Evolutionary conservation across 768 basidiomycete species (phyloP).

Genomic region (Amanita rimosa): DNA sequence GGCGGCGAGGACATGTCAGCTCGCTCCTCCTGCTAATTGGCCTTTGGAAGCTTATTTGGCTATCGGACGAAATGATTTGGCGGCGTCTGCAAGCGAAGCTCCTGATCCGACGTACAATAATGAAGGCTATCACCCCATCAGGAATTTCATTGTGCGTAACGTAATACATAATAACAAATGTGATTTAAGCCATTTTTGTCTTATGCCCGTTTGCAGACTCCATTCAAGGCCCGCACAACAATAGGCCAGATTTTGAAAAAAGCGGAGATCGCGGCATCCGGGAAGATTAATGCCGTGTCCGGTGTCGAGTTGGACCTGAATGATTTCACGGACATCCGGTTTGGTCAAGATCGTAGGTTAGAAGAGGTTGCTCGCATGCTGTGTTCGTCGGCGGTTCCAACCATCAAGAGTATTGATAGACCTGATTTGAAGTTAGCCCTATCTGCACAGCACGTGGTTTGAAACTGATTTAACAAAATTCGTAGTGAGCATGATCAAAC

Average conservation of each 20-base stretch:
- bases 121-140: conserved; percentile 45
- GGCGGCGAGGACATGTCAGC: conserved; percentile 74
- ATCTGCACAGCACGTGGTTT: background rate
- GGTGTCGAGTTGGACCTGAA: conserved; percentile 66
- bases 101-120: conserved; percentile 32
- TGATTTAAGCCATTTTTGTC: conserved; percentile 3
- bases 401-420: conserved; percentile 53
- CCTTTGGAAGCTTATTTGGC: conserved; percentile 53
- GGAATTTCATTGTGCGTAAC: conserved; percentile 43
- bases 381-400: conserved; percentile 63
- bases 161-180: too few species aligned
- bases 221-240: conserved; percentile 34
- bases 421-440: conserved; percentile 44
- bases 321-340: conserved; percentile 75
- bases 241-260: conserved; percentile 40
- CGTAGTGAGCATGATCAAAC: conserved; percentile 78
- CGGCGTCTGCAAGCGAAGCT: conserved; percentile 41
- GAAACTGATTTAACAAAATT: conserved; percentile 4
- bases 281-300: conserved; percentile 47
- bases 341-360: conserved; percentile 80
- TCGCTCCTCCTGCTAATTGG: conserved; percentile 70
- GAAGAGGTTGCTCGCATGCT: conserved; percentile 90
- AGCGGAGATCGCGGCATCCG: conserved; percentile 36
- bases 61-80: conserved; percentile 67
- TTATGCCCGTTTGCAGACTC: conserved; percentile 27